Evolutionary conservation across 2,329 filamentous ascomycete genomes (phyloP).

Genomic region (Albifimbria verrucaria): DNA sequence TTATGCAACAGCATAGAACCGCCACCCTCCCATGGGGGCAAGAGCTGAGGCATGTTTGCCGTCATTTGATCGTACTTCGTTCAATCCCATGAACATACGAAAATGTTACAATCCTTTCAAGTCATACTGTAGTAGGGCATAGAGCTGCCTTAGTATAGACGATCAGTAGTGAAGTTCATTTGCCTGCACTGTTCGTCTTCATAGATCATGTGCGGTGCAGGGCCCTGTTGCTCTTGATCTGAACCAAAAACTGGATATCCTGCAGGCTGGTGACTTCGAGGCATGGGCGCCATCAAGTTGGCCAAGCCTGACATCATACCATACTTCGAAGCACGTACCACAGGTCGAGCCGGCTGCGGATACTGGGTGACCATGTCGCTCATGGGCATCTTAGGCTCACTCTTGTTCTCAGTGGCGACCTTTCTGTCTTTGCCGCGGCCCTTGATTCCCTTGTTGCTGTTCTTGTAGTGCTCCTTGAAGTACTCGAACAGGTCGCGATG

Average conservation of each 20-base stretch:
- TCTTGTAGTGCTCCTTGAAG: slow-evolving; percentile 87
- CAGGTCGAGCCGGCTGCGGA: background rate
- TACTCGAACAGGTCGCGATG: slow-evolving; percentile 82
- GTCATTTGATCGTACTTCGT: no score
- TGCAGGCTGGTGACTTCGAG: background rate
- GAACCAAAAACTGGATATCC: slow-evolving; percentile 11
- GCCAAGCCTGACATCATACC: slow-evolving; percentile 8
- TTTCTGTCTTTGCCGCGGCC: slow-evolving; percentile 83
- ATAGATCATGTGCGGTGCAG: slow-evolving; percentile 32
- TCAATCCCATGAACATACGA: no score
- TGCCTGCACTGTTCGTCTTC: slow-evolving; percentile 40
- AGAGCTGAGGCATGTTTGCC: no score
- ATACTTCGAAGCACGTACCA: background rate
- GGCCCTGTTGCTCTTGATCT: slow-evolving; percentile 1
- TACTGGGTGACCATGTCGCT: background rate
- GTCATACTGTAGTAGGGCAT: no score
- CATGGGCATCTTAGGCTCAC: no score
- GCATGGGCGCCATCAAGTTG: background rate
- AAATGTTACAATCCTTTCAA: no score
- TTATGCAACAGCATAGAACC: no score
- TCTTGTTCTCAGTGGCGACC: no score
- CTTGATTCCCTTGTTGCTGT: slow-evolving; percentile 98
- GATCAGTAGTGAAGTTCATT: slow-evolving; percentile 39
- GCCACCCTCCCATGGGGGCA: no score
- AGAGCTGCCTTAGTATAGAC: slow-evolving; percentile 35